These are phyloP conservation scores for Neobulgaria alba DNA, from an alignment of 2,329 filamentous ascomycete genomes.

Conservation along the genomic window DNA sequence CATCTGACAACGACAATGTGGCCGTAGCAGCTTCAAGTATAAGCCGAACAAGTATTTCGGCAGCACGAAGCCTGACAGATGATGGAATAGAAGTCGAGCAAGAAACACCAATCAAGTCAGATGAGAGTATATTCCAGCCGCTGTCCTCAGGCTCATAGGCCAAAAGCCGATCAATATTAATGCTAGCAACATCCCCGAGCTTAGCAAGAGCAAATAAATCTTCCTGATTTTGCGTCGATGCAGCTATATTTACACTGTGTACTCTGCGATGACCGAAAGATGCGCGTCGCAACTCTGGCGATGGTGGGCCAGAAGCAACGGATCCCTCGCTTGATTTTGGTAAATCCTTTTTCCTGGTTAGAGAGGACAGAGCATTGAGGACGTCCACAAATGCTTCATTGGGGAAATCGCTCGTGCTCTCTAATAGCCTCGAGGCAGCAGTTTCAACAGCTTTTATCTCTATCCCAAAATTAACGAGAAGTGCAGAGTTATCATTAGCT, in stretches of 20 bases:
- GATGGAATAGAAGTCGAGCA: conserved; percentile 39
- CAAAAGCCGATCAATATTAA: conserved; percentile 69
- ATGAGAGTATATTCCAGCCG: conserved; percentile 65
- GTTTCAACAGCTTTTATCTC: conserved; percentile 86
- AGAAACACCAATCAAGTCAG: conserved; percentile 44
- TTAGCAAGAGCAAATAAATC: conserved; percentile 64
- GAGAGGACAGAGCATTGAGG: conserved; percentile 62
- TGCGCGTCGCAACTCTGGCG: conserved; percentile 18
- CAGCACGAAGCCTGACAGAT: conserved; percentile 50
- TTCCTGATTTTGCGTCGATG: conserved; percentile 48
- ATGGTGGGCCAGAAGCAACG: conserved; percentile 17
- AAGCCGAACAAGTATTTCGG: conserved; percentile 53
- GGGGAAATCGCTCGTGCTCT: conserved; percentile 87
- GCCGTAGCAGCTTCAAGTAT: conserved; percentile 49
- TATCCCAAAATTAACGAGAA: conserved; percentile 60
- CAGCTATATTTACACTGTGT: conserved; percentile 39
- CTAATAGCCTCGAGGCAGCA: conserved; percentile 76
- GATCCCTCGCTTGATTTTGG: conserved; percentile 18
- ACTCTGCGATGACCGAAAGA: conserved; percentile 28
- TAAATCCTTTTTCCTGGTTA: conserved; percentile 43
- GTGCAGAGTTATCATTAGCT: conserved; percentile 25
- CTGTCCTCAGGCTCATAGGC: conserved; percentile 56
- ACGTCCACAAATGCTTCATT: conserved; percentile 74
- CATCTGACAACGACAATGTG: conserved; percentile 39
- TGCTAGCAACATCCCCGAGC: conserved; percentile 60